Evolutionary conservation across 352 stramenopile species (phyloP).

Genomic region (Pythium sp.): DNA sequence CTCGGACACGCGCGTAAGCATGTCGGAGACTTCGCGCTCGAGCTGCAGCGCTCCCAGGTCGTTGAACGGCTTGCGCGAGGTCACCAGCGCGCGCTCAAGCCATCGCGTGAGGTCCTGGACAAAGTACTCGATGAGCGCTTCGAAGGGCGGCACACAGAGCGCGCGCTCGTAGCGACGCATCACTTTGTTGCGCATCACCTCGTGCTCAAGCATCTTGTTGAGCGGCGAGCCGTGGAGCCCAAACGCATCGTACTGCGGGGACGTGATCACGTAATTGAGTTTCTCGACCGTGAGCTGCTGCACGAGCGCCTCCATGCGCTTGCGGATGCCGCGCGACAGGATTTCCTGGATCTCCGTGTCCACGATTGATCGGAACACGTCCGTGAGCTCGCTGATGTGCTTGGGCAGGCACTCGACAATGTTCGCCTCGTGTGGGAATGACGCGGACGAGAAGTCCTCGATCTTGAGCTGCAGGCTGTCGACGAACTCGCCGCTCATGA

Average conservation of each 20-base stretch:
- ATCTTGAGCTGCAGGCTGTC: slow-evolving; percentile 58
- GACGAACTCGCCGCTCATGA: slow-evolving; percentile 77
- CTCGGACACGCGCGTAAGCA: slow-evolving; percentile 47
- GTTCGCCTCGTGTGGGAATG: slow-evolving; percentile 50
- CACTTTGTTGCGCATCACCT: slow-evolving; percentile 66
- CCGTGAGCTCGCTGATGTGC: slow-evolving; percentile 60
- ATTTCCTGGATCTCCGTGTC: slow-evolving; percentile 71
- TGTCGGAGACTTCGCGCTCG: slow-evolving; percentile 68
- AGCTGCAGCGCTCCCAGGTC: slow-evolving; percentile 78
- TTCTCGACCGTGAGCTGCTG: slow-evolving; percentile 44
- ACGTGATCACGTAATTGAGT: slow-evolving; percentile 64
- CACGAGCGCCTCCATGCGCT: slow-evolving; percentile 41
- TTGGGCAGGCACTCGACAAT: slow-evolving; percentile 78
- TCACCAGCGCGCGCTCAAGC: slow-evolving; percentile 51
- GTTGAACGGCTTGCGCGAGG: slow-evolving; percentile 65
- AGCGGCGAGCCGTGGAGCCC: slow-evolving; percentile 63
- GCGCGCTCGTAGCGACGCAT: slow-evolving; percentile 58
- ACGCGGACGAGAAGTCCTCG: slow-evolving; percentile 36
- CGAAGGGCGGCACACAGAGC: slow-evolving; percentile 59
- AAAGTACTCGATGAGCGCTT: slow-evolving; percentile 61
- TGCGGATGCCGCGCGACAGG: slow-evolving; percentile 42
- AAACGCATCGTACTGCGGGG: slow-evolving; percentile 63
- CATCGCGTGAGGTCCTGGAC: slow-evolving; percentile 56
- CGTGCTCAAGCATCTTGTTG: slow-evolving; percentile 55
- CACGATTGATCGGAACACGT: slow-evolving; percentile 71